phyloP scores from a whole-genome alignment of 2,329 filamentous ascomycete genomes.

The Trichoderma simmonsii region DNA sequence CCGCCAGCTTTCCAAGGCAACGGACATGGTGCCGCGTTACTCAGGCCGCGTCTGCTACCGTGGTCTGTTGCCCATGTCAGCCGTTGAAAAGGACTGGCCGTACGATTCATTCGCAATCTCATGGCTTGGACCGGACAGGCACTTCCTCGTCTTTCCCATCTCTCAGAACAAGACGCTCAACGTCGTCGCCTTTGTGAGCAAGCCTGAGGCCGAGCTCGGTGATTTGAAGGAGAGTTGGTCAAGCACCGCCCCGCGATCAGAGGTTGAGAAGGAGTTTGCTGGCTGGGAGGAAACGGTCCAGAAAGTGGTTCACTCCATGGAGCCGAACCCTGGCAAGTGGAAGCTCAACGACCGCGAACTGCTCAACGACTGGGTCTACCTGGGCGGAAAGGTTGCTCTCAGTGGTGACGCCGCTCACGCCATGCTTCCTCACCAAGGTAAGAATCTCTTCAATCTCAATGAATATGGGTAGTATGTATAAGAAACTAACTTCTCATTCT shows the following conservation, averaged over 20 bases:
- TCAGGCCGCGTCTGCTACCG: conserved; percentile 10
- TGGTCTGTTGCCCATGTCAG: neutral
- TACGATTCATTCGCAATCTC: conserved; percentile 5
- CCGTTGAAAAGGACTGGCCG: conserved; percentile 1
- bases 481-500: neutral
- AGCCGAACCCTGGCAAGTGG: conserved; percentile 6
- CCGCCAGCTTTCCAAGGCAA: neutral
- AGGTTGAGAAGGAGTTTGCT: conserved; percentile 3
- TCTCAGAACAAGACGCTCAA: conserved; percentile 9
- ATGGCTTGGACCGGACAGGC: neutral
- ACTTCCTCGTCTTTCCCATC: conserved; percentile 15
- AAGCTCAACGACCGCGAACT: conserved; percentile 13
- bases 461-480: neutral
- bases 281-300: conserved; percentile 13
- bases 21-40: neutral
- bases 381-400: neutral
- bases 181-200: conserved; percentile 7
- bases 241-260: neutral
- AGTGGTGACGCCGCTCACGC: conserved; percentile 10
- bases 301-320: conserved; percentile 8
- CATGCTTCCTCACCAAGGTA: conserved; percentile 15
- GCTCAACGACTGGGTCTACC: conserved; percentile 1
- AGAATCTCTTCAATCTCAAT: neutral
- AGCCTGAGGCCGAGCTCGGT: neutral
- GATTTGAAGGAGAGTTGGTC: conserved; percentile 4